phyloP scores from a whole-genome alignment of 1,139 yeast genomes.

The Protomyces arabidopsidicola region DNA sequence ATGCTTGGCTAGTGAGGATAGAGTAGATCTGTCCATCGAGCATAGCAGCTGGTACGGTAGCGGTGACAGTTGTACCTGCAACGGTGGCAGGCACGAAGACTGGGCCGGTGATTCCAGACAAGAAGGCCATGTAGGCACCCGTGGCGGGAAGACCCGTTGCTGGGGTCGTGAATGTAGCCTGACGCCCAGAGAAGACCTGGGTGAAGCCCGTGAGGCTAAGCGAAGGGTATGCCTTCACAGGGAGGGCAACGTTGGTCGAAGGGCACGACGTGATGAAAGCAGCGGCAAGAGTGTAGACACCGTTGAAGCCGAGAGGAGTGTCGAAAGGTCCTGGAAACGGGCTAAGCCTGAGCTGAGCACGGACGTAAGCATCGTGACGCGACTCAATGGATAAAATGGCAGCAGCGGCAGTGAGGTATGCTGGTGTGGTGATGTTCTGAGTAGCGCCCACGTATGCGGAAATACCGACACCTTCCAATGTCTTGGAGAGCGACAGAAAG shows the following conservation, averaged over 20 bases:
- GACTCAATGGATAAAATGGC: constrained; percentile 32
- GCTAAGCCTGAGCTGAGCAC: constrained; percentile 24
- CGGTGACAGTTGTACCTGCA: constrained; percentile 20
- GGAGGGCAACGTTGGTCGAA: constrained; percentile 30
- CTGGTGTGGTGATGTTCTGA: constrained; percentile 21
- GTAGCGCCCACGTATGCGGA: constrained; percentile 33
- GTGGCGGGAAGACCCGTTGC: constrained; percentile 4
- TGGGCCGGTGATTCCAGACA: constrained; percentile 27
- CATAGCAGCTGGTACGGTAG: constrained; percentile 25
- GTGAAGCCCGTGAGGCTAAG: constrained; percentile 30
- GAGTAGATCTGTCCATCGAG: constrained; percentile 31
- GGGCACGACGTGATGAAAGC: constrained; percentile 31
- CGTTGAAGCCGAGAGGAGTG: constrained; percentile 25
- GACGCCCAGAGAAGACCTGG: constrained; percentile 37
- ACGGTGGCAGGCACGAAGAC: constrained; percentile 12
- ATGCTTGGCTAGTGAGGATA: constrained; percentile 22
- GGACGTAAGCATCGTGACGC: constrained; percentile 30
- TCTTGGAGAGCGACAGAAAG: constrained; percentile 31
- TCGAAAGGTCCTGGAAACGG: constrained; percentile 28
- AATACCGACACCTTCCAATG: constrained; percentile 32
- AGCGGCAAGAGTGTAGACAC: constrained; percentile 28
- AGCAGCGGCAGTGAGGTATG: constrained; percentile 31
- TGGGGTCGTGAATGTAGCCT: constrained; percentile 25
- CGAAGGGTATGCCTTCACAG: constrained; percentile 32
- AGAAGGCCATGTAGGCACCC: constrained; percentile 26